Percentiles rank a stretch among this genome's conserved stretches.
Conservation (phyloP, 2,329 filamentous ascomycete genomes). For the Penicillium sp. region DNA sequence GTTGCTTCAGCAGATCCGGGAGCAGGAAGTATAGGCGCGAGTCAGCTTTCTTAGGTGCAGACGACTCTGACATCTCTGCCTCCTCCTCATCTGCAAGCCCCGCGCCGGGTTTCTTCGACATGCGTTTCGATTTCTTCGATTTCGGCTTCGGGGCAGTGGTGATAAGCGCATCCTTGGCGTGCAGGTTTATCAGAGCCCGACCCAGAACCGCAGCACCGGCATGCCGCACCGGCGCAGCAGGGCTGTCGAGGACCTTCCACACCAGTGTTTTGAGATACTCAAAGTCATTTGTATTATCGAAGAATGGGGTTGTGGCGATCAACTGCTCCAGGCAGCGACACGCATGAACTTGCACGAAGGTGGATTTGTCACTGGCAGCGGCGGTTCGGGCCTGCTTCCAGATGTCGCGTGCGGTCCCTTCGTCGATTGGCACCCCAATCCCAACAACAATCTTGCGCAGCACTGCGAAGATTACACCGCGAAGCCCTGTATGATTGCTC, state of each 20-base stretch:
- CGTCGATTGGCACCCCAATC: conserved; percentile 76
- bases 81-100: conserved; percentile 71
- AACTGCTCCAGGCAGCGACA: conserved; percentile 78
- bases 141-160: conserved; percentile 61
- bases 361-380: conserved; percentile 77
- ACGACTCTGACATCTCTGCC: conserved; percentile 74
- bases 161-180: conserved; percentile 62
- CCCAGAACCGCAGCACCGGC: conserved; percentile 85
- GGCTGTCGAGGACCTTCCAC: conserved; percentile 84
- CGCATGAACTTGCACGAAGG: conserved; percentile 75
- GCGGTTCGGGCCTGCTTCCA: conserved; percentile 88
- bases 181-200: conserved; percentile 77
- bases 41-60: conserved; percentile 69
- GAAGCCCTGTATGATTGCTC: conserved; percentile 76
- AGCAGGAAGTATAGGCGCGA: conserved; percentile 73
- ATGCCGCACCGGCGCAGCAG: conserved; percentile 73
- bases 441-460: conserved; percentile 76
- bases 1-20: conserved; percentile 72
- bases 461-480: conserved; percentile 74
- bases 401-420: conserved; percentile 79
- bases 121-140: conserved; percentile 70
- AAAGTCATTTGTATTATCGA: conserved; percentile 86
- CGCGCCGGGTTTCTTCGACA: conserved; percentile 62
- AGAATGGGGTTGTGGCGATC: conserved; percentile 72
- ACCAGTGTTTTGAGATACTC: conserved; percentile 80